Evolutionary conservation across 2,329 filamentous ascomycete genomes (phyloP).

Genomic region (Colletotrichum chlorophyti): DNA sequence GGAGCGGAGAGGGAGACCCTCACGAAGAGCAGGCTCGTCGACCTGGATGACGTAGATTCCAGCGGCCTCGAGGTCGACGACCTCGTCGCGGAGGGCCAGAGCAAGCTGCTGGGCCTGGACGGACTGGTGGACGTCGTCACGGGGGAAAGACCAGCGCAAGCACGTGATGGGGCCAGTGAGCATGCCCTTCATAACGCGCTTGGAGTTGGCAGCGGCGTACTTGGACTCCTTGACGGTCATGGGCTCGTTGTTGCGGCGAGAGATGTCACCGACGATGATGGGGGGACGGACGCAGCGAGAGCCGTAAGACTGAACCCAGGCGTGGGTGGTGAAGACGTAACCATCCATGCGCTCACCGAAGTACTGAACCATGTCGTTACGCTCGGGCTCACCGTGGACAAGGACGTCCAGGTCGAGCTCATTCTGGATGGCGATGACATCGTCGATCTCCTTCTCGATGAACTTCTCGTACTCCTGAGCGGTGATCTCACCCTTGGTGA

Average conservation of each 20-base stretch:
- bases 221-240: slow-evolving; percentile 99
- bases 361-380: slow-evolving; percentile 99
- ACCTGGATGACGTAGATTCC: slow-evolving; percentile 99
- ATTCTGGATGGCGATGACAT: slow-evolving; percentile 95
- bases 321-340: slow-evolving; percentile 98
- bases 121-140: slow-evolving; percentile 99
- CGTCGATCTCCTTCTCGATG: slow-evolving; percentile 98
- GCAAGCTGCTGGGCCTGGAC: slow-evolving; percentile 98
- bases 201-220: slow-evolving; percentile 94
- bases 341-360: slow-evolving; percentile 97
- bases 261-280: slow-evolving; percentile 98
- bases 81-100: slow-evolving; percentile 97
- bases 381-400: slow-evolving; percentile 98
- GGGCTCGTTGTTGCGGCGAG: slow-evolving; percentile 76
- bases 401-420: slow-evolving; percentile 97
- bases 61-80: slow-evolving; percentile 95
- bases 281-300: slow-evolving; percentile 98
- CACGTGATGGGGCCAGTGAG: slow-evolving; percentile 99
- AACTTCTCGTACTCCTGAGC: slow-evolving; percentile 95
- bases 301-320: slow-evolving; percentile 98
- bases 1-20: slow-evolving; percentile 95
- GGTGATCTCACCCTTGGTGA: slow-evolving; percentile 98
- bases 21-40: slow-evolving; percentile 97
- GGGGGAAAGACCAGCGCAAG: slow-evolving; percentile 99
- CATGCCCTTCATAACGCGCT: slow-evolving; percentile 99